Percentiles rank a stretch among this genome's conserved stretches.
phyloP scores from a whole-genome alignment of 805 yeast species.

The Yamadazyma tumulicola region DNA sequence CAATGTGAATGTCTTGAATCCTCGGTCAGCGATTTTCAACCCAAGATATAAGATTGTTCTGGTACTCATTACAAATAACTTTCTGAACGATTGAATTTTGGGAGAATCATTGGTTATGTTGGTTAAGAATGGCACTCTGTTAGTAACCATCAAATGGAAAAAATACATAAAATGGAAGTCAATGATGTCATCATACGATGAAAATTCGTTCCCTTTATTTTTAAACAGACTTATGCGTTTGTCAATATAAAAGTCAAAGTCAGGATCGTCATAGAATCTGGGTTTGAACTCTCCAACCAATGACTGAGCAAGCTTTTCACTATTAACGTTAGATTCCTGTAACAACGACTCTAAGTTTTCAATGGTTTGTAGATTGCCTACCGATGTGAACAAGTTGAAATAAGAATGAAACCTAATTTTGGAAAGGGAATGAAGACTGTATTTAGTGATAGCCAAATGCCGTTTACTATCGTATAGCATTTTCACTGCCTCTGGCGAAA shows the following conservation, averaged over 20 bases:
- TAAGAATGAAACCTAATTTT: constrained; percentile 27
- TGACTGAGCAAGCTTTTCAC: constrained; percentile 15
- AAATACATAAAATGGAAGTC: constrained; percentile 22
- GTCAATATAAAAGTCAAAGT: constrained; percentile 15
- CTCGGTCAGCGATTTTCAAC: constrained; percentile 11
- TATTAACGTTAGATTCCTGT: constrained; percentile 24
- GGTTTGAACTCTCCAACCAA: constrained; percentile 22
- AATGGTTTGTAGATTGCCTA: constrained; percentile 18
- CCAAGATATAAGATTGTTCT: constrained; percentile 25
- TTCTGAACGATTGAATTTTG: constrained; percentile 17
- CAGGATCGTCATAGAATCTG: constrained; percentile 31
- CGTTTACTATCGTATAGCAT: constrained; percentile 1
- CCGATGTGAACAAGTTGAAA: constrained; percentile 26
- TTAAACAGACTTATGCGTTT: neutral
- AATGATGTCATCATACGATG: constrained; percentile 6
- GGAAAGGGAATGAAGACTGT: constrained; percentile 15
- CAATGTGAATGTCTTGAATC: constrained; percentile 14
- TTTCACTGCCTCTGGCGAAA: constrained; percentile 1
- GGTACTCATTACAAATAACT: constrained; percentile 28
- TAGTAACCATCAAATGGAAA: constrained; percentile 24
- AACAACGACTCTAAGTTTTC: constrained; percentile 20
- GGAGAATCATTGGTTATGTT: constrained; percentile 12
- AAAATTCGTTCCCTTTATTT: neutral
- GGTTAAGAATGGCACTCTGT: constrained; percentile 29
- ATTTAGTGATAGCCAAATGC: constrained; percentile 2